These are phyloP conservation scores for Stromatinia cepivora DNA, from an alignment of 2,329 filamentous ascomycete genomes.

Conservation along the genomic window DNA sequence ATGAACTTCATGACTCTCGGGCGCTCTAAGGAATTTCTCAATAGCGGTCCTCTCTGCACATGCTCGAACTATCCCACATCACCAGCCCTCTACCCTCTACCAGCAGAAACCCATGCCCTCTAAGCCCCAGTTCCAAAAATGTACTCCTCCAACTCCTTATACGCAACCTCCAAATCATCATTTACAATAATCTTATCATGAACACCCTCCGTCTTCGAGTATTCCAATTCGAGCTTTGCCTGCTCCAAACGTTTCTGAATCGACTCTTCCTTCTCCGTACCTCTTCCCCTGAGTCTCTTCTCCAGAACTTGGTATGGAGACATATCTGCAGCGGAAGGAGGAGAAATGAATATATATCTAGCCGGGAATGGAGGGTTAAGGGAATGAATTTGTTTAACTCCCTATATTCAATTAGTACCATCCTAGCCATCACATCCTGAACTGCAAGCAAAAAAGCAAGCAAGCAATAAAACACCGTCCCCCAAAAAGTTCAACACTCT, in stretches of 20 bases:
- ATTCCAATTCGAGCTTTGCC: constrained; percentile 74
- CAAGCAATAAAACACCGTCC: neutral
- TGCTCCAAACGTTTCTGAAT: constrained; percentile 69
- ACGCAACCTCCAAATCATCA: constrained; percentile 60
- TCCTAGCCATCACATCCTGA: neutral
- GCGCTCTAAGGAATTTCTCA: neutral
- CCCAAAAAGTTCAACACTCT: neutral
- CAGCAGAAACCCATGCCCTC: constrained; percentile 22
- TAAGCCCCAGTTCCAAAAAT: constrained; percentile 42
- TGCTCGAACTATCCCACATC: neutral
- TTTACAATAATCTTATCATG: constrained; percentile 67
- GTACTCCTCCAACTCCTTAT: constrained; percentile 54
- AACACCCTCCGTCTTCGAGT: constrained; percentile 64
- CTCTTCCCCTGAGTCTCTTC: constrained; percentile 68
- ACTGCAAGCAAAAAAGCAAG: neutral
- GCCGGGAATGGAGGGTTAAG: constrained; percentile 53
- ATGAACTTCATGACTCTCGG: neutral
- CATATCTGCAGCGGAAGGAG: constrained; percentile 55
- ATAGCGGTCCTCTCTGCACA: neutral
- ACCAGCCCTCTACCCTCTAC: neutral
- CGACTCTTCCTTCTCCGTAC: constrained; percentile 75
- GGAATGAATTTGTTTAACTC: constrained; percentile 84
- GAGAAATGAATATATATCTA: constrained; percentile 81
- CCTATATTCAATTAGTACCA: constrained; percentile 46
- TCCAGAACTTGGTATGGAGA: constrained; percentile 64